Evolutionary conservation across 2,329 filamentous ascomycete species (phyloP).

Genomic region (Fusarium udum): DNA sequence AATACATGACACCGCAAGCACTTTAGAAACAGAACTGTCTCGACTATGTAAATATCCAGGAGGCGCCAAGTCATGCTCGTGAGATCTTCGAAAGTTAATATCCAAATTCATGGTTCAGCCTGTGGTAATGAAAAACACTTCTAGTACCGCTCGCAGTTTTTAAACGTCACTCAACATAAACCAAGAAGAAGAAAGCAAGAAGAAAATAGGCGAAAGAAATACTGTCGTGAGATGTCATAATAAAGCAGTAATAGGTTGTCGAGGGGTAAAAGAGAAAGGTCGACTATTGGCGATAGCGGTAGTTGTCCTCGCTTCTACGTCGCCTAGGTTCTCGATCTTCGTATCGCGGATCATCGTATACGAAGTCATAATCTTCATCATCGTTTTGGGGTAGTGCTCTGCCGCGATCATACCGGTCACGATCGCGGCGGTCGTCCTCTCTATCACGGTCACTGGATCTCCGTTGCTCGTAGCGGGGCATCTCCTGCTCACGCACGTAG

Average conservation of each 20-base stretch:
- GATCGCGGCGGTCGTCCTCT: slow-evolving; percentile 11
- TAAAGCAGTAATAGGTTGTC: not conserved
- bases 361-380: slow-evolving; percentile 43
- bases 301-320: slow-evolving; percentile 40
- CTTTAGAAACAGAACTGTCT: not conserved
- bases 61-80: slow-evolving; percentile 29
- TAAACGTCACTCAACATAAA: not conserved
- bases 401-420: slow-evolving; percentile 30
- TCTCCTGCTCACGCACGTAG: slow-evolving; percentile 44
- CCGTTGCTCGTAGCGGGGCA: slow-evolving; percentile 40
- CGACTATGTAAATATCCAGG: not conserved
- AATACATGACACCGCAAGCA: not conserved
- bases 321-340: slow-evolving; percentile 40
- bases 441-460: slow-evolving; percentile 24
- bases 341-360: slow-evolving; percentile 44
- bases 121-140: not conserved
- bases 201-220: not conserved
- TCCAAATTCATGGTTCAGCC: not conserved
- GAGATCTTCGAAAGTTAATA: slow-evolving; percentile 2
- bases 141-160: not conserved
- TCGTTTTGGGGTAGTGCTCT: slow-evolving; percentile 35
- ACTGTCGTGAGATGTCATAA: slow-evolving; percentile 24
- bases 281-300: slow-evolving; percentile 35
- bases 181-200: not conserved
- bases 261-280: not conserved